Evolutionary conservation across 2,329 filamentous ascomycete genomes (phyloP), one percentile per base, ranked within the genome.

Genomic region (Clarireedia hainanense): DNA sequence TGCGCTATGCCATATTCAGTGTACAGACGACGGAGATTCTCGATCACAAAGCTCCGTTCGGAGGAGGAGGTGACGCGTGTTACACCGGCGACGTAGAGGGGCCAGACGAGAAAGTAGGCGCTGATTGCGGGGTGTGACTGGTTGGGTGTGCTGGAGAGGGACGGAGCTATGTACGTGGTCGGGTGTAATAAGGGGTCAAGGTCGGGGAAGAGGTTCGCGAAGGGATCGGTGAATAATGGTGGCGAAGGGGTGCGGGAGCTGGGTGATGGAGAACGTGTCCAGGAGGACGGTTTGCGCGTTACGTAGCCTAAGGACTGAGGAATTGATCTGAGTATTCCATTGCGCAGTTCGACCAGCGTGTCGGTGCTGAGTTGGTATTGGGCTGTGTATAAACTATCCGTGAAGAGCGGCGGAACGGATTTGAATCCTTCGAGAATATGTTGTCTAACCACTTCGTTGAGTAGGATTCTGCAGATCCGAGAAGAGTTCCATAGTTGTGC

Each of bases 1-100:
- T 82, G 82, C 55, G 74, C 73, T 45, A 84, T 74, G 12, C 80
- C 80, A 4, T 83, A 70, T 47, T 77, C 75, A 50, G 76, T 71
- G 2, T 75, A 77, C 46, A 84, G 80, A 60, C 74, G 77, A 45
- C 70, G 69, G 48, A 84, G 70, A 6, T 79, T 36, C 2, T 50
- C 43, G 4, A 36, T 50, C 1, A 56, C 49, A 20, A 53, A 60
- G 27, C 3, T 17, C 4, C 53, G 53, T n/a, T 51, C 30, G 5
- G 36, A 17, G 1, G 14, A 20, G 0, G 52, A 45, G 15, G 42
- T 42, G 5, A 60, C 36, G 9, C 50, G 48, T 5, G 57, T 57
- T 27, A 55, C 51, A 10, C 45, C 61, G 15, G 52, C 46, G 7
- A 63, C 42, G 43, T 57, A 61, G 1, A 64, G 46, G 5, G 61